phyloP scores from a whole-genome alignment of 2,329 filamentous ascomycete species.

The Fusarium sulawesiense region DNA sequence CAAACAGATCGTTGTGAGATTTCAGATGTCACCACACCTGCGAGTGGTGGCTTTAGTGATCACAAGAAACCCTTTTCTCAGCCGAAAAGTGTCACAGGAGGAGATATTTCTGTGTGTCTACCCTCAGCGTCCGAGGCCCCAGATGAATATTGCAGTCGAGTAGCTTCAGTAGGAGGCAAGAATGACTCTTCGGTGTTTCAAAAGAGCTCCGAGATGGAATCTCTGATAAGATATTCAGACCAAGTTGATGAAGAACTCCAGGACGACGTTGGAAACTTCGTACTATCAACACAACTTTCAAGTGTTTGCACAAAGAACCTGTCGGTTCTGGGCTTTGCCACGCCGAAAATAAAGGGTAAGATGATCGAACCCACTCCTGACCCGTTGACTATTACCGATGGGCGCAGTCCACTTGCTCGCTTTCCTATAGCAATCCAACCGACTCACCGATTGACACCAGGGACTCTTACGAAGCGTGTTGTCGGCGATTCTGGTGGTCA shows the following conservation, averaged over 20 bases:
- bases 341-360: conserved; percentile 1
- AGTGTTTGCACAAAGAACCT: conserved; percentile 3
- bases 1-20: background rate
- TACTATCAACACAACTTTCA: conserved; percentile 15
- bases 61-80: background rate
- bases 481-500: conserved; percentile 42
- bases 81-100: background rate
- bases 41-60: background rate
- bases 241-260: background rate
- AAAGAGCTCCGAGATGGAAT: background rate
- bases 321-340: conserved; percentile 17
- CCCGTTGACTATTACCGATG: conserved; percentile 23
- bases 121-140: background rate
- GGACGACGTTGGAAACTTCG: background rate
- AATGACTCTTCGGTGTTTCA: background rate
- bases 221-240: background rate
- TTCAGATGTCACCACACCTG: background rate
- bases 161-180: background rate
- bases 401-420: conserved; percentile 42
- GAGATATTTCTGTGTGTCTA: background rate
- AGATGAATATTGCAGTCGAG: background rate
- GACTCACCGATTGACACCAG: conserved; percentile 42
- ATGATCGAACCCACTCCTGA: conserved; percentile 22
- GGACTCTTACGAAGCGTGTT: conserved; percentile 39
- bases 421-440: conserved; percentile 46